Evolutionary conservation across 208 protist species (phyloP).

Genomic region (Herpetomonas tarakana): DNA sequence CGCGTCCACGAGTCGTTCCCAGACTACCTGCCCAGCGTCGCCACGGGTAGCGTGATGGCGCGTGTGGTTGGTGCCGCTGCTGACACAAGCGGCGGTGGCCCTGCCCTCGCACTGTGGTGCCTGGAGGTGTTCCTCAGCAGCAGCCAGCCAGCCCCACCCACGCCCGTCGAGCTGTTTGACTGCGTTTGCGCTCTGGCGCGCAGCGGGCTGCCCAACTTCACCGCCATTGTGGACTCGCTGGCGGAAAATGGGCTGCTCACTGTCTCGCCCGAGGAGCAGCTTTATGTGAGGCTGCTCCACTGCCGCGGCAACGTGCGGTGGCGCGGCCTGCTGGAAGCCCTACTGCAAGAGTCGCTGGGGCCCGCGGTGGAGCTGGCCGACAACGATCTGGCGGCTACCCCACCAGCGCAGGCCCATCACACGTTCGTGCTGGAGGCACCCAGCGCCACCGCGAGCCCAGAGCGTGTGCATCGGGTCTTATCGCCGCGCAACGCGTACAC

Average conservation of each 20-base stretch:
- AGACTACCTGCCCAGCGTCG: constrained; percentile 8
- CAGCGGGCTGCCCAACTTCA: constrained; percentile 51
- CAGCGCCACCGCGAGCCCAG: background rate
- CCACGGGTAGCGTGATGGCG: constrained; percentile 17
- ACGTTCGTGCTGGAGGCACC: background rate
- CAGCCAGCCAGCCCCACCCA: constrained; percentile 28
- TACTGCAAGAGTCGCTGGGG: constrained; percentile 13
- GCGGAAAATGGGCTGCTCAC: constrained; percentile 47
- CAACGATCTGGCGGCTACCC: no score
- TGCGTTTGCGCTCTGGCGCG: constrained; percentile 62
- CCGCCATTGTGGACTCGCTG: constrained; percentile 52
- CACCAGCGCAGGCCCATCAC: no score
- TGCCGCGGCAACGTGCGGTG: constrained; percentile 45
- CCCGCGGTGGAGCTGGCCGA: background rate
- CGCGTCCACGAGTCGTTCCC: background rate
- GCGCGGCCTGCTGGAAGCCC: constrained; percentile 33
- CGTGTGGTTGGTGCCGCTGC: constrained; percentile 21
- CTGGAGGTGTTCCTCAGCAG: constrained; percentile 31
- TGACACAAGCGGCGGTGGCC: constrained; percentile 5
- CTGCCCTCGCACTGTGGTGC: constrained; percentile 31
- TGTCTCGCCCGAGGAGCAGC: constrained; percentile 43
- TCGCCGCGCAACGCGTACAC: constrained; percentile 56
- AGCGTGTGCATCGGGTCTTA: constrained; percentile 13
- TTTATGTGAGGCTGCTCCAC: constrained; percentile 67
- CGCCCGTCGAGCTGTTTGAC: constrained; percentile 44